Percentiles rank a stretch among this genome's conserved stretches.
Conservation (phyloP, 768 basidiomycete genomes). For the Podaxis carcinomalis region DNA sequence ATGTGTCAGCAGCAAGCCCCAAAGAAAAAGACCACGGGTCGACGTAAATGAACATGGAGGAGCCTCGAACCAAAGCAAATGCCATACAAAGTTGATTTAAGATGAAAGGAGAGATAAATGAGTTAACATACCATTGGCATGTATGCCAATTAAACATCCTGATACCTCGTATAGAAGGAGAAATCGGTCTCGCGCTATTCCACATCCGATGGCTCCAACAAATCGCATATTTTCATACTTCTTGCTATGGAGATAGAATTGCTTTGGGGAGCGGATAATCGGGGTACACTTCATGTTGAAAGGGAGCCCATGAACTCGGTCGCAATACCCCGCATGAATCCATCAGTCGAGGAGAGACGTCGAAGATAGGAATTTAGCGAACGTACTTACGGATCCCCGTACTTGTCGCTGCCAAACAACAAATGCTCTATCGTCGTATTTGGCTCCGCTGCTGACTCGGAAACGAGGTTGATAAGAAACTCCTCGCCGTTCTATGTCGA, state of each 20-base stretch:
- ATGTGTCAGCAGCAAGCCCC: background rate
- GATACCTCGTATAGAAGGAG: background rate
- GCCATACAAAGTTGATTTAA: background rate
- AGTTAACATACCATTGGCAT: constrained; percentile 5
- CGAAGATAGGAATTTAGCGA: background rate
- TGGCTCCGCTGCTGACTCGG: background rate
- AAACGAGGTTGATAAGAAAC: background rate
- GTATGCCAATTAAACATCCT: constrained; percentile 3
- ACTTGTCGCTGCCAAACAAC: background rate
- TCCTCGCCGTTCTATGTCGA: background rate
- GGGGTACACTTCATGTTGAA: background rate
- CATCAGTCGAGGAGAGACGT: background rate
- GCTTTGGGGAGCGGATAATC: background rate
- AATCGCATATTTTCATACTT: background rate
- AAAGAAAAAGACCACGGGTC: background rate
- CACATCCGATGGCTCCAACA: background rate
- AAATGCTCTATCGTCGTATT: background rate
- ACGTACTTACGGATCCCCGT: background rate
- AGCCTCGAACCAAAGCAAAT: background rate
- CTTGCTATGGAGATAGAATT: background rate
- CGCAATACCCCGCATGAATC: background rate
- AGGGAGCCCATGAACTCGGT: background rate
- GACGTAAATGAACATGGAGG: background rate
- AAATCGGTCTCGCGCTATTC: background rate
- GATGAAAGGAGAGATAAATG: constrained; percentile 3